phyloP scores from a whole-genome alignment of 148 eudicot genomes.

The Vaccinium myrtillus region DNA sequence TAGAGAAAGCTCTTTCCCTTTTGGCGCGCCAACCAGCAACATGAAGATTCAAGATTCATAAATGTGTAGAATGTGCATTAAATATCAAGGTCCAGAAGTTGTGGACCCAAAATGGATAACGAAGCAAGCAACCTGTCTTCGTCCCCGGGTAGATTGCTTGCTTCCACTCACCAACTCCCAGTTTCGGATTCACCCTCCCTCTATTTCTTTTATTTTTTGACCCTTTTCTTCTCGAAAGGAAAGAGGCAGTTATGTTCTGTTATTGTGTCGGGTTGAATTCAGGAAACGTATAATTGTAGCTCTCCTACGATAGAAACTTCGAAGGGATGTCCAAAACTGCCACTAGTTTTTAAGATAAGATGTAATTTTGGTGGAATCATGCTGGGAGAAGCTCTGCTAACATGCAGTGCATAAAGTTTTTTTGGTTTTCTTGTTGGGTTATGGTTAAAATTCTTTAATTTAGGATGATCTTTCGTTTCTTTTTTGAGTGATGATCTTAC shows the following conservation, averaged over 20 bases:
- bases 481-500: constrained; percentile 14
- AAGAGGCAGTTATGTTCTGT: constrained; percentile 18
- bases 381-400: constrained; percentile 33
- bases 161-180: background rate
- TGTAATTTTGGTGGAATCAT: constrained; percentile 29
- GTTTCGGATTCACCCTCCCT: constrained; percentile 15
- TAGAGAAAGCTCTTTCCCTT: constrained; percentile 12
- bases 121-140: constrained; percentile 18
- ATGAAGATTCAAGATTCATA: constrained; percentile 14
- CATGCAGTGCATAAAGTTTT: constrained; percentile 24
- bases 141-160: constrained; percentile 13
- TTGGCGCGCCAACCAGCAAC: constrained; percentile 16
- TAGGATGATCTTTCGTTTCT: background rate
- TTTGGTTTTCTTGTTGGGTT: constrained; percentile 4
- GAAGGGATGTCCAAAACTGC: constrained; percentile 22
- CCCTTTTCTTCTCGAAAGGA: constrained; percentile 24
- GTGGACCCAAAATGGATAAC: constrained; percentile 7
- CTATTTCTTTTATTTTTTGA: constrained; percentile 31
- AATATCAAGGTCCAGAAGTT: constrained; percentile 14
- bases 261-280: constrained; percentile 32
- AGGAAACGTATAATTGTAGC: constrained; percentile 39
- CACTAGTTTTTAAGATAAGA: constrained; percentile 29
- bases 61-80: constrained; percentile 16
- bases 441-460: constrained; percentile 11
- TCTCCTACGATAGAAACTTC: constrained; percentile 31